Evolutionary conservation across 495 filamentous ascomycete genomes (phyloP).

Genomic region (Jackrogersella multiformis): DNA sequence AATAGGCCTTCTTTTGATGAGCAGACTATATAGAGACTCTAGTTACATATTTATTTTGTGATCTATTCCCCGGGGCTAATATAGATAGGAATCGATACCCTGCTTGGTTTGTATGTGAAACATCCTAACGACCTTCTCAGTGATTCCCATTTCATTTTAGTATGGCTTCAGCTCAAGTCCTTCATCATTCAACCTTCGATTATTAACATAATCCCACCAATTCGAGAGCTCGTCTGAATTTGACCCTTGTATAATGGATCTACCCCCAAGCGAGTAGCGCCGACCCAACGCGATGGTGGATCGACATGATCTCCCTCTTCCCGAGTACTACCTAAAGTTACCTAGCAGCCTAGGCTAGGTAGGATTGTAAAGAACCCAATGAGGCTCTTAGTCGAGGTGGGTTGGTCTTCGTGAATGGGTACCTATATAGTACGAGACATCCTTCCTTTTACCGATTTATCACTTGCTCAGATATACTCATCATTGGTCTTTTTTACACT

Average conservation of each 20-base stretch:
- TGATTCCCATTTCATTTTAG: neutral
- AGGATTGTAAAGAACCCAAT: no score
- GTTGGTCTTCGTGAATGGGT: neutral
- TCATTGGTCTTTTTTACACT: neutral
- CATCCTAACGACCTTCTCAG: neutral
- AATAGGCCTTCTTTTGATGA: no score
- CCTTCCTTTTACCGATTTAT: neutral
- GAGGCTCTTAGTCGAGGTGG: conserved; percentile 5
- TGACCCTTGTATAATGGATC: neutral
- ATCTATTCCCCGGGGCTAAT: neutral
- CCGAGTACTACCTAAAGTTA: neutral
- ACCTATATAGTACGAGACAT: neutral
- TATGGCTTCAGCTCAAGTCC: neutral
- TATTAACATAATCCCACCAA: neutral
- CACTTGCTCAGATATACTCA: neutral
- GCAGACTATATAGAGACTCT: neutral
- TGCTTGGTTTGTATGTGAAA: neutral
- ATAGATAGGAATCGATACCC: neutral
- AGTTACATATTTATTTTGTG: neutral
- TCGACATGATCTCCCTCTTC: conserved; percentile 16
- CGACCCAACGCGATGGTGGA: conserved; percentile 17
- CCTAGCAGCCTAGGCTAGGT: no score
- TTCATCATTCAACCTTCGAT: neutral
- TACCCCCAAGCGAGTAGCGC: neutral
- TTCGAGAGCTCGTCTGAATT: neutral